phyloP scores from a whole-genome alignment of 257 asterid genomes.

The Solanum pennellii region DNA sequence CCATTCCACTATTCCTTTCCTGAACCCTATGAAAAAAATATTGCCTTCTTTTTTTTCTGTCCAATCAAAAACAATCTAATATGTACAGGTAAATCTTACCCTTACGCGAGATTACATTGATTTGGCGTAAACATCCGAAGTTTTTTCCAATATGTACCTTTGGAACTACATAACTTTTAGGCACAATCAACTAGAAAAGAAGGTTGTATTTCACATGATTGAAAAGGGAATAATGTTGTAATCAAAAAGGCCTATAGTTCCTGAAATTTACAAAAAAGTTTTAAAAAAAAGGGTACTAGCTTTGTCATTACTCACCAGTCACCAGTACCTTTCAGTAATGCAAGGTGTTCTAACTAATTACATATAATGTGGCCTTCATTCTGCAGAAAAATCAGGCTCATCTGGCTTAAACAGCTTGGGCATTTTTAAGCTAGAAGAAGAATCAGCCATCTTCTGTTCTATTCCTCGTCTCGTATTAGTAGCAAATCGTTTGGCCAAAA shows the following conservation, averaged over 20 bases:
- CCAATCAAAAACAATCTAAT: neutral
- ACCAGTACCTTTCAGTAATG: neutral
- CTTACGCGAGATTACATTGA: fast-evolving
- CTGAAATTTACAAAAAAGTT: conserved; percentile 11
- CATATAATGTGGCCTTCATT: neutral
- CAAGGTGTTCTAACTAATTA: neutral
- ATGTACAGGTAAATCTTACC: no score
- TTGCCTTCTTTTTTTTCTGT: neutral
- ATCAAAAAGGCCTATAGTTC: conserved; percentile 4
- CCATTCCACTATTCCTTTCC: neutral
- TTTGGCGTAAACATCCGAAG: no score
- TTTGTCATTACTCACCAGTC: conserved; percentile 10
- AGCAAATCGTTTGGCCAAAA: conserved; percentile 71
- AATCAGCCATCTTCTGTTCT: conserved; percentile 28
- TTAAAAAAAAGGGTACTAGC: neutral
- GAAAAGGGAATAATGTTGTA: neutral
- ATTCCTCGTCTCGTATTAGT: conserved; percentile 57
- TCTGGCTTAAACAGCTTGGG: conserved; percentile 70
- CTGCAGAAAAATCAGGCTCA: conserved; percentile 76
- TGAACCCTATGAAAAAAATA: neutral
- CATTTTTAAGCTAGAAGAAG: conserved; percentile 77
- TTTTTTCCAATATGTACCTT: neutral
- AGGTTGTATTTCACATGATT: neutral
- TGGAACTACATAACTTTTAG: neutral
- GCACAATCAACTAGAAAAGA: neutral